A percentile compares a stretch with the other conserved stretches of the same genome.
Conservation (phyloP, 164 flowering plant genomes). For the Akebia trifoliata region DNA sequence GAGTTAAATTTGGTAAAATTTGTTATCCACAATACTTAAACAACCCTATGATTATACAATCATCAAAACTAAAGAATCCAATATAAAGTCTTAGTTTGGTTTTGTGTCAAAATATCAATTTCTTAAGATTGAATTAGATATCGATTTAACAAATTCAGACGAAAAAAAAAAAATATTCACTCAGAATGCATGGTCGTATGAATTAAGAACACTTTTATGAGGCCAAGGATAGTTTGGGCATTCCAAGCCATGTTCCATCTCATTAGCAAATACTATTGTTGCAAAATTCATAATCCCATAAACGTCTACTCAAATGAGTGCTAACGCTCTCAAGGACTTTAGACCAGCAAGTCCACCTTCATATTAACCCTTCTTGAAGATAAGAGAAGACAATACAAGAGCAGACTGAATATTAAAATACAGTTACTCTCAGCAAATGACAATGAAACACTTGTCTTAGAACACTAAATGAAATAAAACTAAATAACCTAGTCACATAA, state of each 20-base stretch:
- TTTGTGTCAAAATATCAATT: too few relatives aligned
- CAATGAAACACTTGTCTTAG: neutral
- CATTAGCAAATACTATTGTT: slow-evolving; percentile 76
- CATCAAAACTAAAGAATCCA: too few relatives aligned
- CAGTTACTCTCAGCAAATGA: slow-evolving; percentile 4
- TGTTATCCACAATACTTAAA: too few relatives aligned
- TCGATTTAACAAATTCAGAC: neutral
- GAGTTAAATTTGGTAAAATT: too few relatives aligned
- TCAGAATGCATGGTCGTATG: slow-evolving; percentile 95
- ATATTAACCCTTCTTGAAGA: slow-evolving; percentile 48
- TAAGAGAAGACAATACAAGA: slow-evolving; percentile 48
- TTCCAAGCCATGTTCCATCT: slow-evolving; percentile 88
- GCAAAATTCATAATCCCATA: slow-evolving; percentile 70
- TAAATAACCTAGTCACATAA: neutral
- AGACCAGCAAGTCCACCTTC: slow-evolving; percentile 44
- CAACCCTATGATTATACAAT: too few relatives aligned
- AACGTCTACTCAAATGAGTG: slow-evolving; percentile 80
- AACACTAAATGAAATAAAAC: neutral
- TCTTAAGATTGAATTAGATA: too few relatives aligned
- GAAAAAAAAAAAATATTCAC: slow-evolving; percentile 19
- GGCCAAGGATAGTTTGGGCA: slow-evolving; percentile 91
- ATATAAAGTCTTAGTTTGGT: too few relatives aligned
- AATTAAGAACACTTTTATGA: slow-evolving; percentile 84
- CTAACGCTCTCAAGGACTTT: slow-evolving; percentile 61
- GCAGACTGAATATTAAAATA: slow-evolving; percentile 36